Conservation (phyloP, 2,329 filamentous ascomycete genomes). For the Colletotrichum sp. region DNA sequence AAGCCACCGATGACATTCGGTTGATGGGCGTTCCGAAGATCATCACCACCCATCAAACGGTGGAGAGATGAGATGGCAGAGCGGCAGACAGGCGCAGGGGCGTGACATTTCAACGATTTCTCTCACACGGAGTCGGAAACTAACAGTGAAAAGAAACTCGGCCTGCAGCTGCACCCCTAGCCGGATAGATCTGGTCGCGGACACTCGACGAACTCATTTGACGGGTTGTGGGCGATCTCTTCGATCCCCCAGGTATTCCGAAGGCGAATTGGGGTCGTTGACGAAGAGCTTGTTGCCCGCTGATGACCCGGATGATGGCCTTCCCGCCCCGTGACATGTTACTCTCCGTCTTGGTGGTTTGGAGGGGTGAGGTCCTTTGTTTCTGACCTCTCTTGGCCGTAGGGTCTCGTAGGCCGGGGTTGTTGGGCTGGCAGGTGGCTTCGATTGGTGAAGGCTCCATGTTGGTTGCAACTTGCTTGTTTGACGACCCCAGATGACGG, state of each 20-base stretch:
- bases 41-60: neutral
- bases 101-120: neutral
- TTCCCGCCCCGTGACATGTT: conserved; percentile 2
- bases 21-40: conserved; percentile 14
- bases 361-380: neutral
- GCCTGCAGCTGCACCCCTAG: neutral
- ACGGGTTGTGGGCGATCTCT: neutral
- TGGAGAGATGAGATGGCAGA: conserved; percentile 11
- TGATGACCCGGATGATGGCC: neutral
- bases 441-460: neutral
- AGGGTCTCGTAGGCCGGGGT: neutral
- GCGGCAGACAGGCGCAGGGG: neutral
- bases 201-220: neutral
- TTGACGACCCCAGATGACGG: neutral
- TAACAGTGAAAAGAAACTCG: neutral
- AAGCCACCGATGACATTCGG: neutral
- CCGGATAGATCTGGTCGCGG: neutral
- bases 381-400: conserved; percentile 1
- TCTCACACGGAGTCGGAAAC: neutral
- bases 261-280: neutral
- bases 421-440: neutral
- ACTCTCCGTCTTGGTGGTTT: neutral
- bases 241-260: neutral
- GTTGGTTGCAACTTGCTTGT: neutral
- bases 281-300: neutral